Base-by-base conservation (phyloP, 768 basidiomycete genomes). In the Calocybe indica region DNA sequence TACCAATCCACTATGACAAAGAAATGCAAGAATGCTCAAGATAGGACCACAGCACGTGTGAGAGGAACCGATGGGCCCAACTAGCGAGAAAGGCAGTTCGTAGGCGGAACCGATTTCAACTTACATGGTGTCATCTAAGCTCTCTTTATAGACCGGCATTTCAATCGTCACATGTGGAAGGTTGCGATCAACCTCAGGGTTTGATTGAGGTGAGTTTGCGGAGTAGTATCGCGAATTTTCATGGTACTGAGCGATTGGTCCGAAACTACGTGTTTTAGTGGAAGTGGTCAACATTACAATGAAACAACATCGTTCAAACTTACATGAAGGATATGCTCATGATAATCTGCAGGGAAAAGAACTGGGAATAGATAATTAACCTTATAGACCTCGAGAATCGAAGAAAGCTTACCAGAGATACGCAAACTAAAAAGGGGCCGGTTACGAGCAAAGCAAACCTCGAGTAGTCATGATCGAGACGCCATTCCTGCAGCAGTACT, bases 81-180 rank as follows among this genome's bases (percentile, higher is more conserved):
- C n/a, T n/a, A n/a, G n/a, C 11, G 36, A 43, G 46, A 33, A 34
- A 43, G 42, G 22, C 38, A 42, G 28, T 15, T 34, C 35, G 45
- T 40, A 40, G n/a, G 36, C 7, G 50, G 39, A 50, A 44, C 15
- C 13, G 31, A 22, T 36, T 34, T 2, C 15, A 40, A 70, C 85
- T 63, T 62, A 89, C 88, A 91, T 91, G 0, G 86, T 88, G 58
- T 86, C 78, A 44, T 88, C 83, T 44, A 91, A 63, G 55, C 81
- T 85, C 60, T 91, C 88, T 58, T 91, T 93, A 66, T 93, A 94
- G 4, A 92, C 91, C 0, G 91, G 91, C 68, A 93, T 73, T 64
- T 92, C 82, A 42, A 92, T 71, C 0, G 86, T 85, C 11, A 90
- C 73, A 58, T 89, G 88, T 2, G 87, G 88, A 3, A 90, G 71